Evolutionary conservation across 495 filamentous ascomycete species (phyloP), one percentile per base, ranked within the genome.

Genomic region (Schizothecium vesticola): DNA sequence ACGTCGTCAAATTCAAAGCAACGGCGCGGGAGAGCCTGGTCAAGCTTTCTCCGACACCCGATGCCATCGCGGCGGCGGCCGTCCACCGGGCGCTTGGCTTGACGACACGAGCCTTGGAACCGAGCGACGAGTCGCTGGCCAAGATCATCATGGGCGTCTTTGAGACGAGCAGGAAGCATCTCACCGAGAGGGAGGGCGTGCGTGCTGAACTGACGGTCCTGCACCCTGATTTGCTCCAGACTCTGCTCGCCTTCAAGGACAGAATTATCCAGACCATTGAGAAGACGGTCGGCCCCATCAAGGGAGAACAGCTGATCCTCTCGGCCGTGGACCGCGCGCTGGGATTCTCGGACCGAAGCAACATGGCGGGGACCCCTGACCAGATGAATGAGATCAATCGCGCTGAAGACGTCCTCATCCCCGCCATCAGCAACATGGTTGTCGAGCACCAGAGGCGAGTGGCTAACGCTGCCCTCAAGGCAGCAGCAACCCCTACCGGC

Each of bases 291-390:
- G 73, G 72, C 11, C 56, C 58, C 55, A 65, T 69, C 22, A 74
- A 76, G 59, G 65, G 76, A 9, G 77, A 79, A 66, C 71, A 69
- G 59, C 58, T 80, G 70, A 69, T 79, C 4, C 57, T 80, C 31
- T 79, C 77, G 8, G 77, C 78, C 8, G 71, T 79, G n/a, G 73
- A 78, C 31, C 76, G 77, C 2, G 76, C 75, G n/a, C 67, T 80
- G 22, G 78, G 78, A 16, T 75, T 80, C 43, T 56, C 70, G 0
- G 74, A 80, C 36, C 65, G 69, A 26, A 79, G 72, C 62, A 75
- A 68, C 6, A 73, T 74, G 69, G 67, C 68, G 19, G 73, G 67
- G 22, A 65, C 63, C 59, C 74, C 74, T 26, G 28, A 67, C 0
- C 69, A 75, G 28, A 75, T 58, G 63, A 70, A 70, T 51, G 63